Evolutionary conservation across 148 eudicot genomes (phyloP), one percentile per base, ranked within the genome.

Genomic region (Cornus controversa): DNA sequence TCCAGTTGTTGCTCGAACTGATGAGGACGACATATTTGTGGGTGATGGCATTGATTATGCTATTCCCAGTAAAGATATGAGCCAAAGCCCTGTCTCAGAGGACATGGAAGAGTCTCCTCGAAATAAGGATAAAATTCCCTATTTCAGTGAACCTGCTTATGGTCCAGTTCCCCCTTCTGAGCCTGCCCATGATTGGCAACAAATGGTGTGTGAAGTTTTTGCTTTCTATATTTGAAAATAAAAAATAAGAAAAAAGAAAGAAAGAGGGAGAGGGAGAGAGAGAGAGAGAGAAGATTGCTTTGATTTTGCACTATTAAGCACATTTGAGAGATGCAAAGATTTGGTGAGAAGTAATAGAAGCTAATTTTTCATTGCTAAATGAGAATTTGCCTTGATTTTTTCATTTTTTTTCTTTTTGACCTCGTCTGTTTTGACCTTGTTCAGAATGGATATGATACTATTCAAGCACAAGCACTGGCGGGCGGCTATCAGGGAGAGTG

Each of bases 41-140:
- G 99, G 99, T 70, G 94, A 80, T 60, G 99, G 99, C 37, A 73
- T 88, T 73, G 97, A 96, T 76, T 96, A 90, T 78, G 86, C 88
- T 60, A 79, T 96, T 75, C 94, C 99, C 22, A 81, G 84, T 80
- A 89, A 89, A 81, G 98, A 90, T 83, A 88, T 87, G 93, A 90
- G 92, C 82, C 99, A 93, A 80, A 96, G 99, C 75, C 98, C 99
- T 66, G 65, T 90, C 53, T 91, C 90, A 27, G 98, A 96, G 85
- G 97, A 96, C 84, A 96, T 96, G 99, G 98, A 96, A 82, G 99
- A 96, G 80, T 96, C 99, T 58, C 99, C 99, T 70, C 87, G 92
- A 68, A 90, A 84, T 72, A 96, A 91, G 84, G 99, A 96, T 78
- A 86, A 80, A 71, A 72, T 70, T 58, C 57, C 94, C 58, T 91